Conservation (phyloP, 2,329 filamentous ascomycete genomes). For the Colletotrichum sp. region DNA sequence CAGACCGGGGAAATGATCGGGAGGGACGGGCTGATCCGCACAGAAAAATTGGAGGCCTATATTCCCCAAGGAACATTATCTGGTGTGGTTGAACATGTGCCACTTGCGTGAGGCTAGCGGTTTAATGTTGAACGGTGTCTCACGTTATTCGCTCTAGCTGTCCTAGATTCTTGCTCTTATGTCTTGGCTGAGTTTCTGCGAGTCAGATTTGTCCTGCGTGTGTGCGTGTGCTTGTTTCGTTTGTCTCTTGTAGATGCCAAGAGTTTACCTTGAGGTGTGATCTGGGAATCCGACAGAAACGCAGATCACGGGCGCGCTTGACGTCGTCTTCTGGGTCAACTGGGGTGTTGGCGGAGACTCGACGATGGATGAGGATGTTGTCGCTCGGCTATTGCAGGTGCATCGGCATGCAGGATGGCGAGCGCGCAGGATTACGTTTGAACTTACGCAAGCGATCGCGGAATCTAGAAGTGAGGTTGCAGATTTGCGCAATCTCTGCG, state of each 20-base stretch:
- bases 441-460: slow-evolving; percentile 18
- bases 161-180: background rate
- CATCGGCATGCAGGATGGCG: background rate
- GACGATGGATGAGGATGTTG: background rate
- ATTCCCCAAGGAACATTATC: background rate
- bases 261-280: background rate
- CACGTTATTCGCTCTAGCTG: slow-evolving; percentile 1
- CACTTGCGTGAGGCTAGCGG: background rate
- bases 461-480: slow-evolving; percentile 4
- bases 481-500: background rate
- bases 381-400: slow-evolving; percentile 13
- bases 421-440: slow-evolving; percentile 2
- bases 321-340: background rate
- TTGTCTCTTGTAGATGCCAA: slow-evolving; percentile 2
- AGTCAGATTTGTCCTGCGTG: background rate
- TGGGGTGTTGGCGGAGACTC: background rate
- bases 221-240: background rate
- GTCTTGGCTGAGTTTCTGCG: slow-evolving; percentile 6
- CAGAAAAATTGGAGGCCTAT: background rate
- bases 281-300: background rate
- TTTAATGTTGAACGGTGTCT: background rate
- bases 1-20: slow-evolving; percentile 10
- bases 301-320: slow-evolving; percentile 6
- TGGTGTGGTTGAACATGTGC: background rate
- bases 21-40: slow-evolving; percentile 13